A percentile compares a stretch with the other conserved stretches of the same genome.
Conservation (phyloP, 441 rosid genomes). For the Viola pubescens region DNA sequence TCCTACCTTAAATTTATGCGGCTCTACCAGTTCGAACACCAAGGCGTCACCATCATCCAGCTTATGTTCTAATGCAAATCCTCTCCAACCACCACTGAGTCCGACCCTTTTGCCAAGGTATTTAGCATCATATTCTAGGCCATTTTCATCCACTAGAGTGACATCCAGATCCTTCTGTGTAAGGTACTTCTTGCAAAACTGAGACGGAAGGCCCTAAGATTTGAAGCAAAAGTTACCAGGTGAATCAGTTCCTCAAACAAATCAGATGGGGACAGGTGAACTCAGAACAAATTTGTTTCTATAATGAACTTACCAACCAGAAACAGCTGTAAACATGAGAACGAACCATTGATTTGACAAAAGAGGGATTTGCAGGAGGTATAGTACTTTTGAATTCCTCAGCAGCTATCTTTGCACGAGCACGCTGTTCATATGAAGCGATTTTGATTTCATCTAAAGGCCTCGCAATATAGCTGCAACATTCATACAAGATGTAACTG, state of each 20-base stretch:
- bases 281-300: background rate
- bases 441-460: background rate
- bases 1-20: background rate
- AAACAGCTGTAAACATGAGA: conserved; percentile 48
- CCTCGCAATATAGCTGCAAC: background rate
- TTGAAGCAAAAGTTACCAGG: background rate
- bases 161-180: conserved; percentile 17
- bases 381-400: background rate
- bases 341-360: conserved; percentile 41
- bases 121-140: conserved; percentile 23
- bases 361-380: conserved; percentile 19
- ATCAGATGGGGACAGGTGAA: background rate
- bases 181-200: conserved; percentile 28
- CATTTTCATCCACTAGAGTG: conserved; percentile 34
- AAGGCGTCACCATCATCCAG: conserved; percentile 43
- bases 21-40: conserved; percentile 33
- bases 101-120: conserved; percentile 30
- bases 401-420: background rate
- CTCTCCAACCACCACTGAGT: conserved; percentile 49
- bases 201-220: conserved; percentile 34
- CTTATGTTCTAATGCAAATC: conserved; percentile 34
- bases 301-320: conserved; percentile 37
- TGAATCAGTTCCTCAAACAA: background rate
- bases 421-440: background rate
- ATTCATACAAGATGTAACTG: no score